Evolutionary conservation across 2,329 filamentous ascomycete genomes (phyloP), one percentile per base, ranked within the genome.

Genomic region (Colletotrichum sp.): DNA sequence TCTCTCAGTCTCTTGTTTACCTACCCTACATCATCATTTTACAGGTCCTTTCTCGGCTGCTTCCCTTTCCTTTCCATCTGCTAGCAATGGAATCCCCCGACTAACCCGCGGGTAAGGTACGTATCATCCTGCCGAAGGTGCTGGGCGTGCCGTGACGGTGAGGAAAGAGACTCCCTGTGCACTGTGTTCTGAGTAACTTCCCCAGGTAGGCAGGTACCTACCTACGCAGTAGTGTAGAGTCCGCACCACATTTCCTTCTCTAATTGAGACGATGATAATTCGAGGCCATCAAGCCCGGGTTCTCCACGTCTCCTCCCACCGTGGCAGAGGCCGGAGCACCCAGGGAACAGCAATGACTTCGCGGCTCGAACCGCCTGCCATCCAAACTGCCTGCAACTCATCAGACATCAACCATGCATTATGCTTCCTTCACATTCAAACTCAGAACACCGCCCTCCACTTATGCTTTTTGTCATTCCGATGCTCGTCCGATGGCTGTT

Each of bases 291-390:
- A 67, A 68, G 25, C 30, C 68, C 69, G 36, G 39, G 32, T 68
- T 72, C 60, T 75, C 68, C 39, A 72, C 68, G 67, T 28, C 52
- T 63, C 11, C 28, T 55, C 15, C 57, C 19, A 66, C 15, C 59
- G 59, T 44, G 28, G 32, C 59, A 52, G 59, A 13, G 15, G 8
- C 28, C 30, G 22, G 19, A 64, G n/a, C 32, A 39, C 22, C 61
- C 61, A 64, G 61, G 15, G 34, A 48, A n/a, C 25, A 30, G 52
- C 19, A 8, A 71, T 25, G 36, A 52, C 22, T 12, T 28, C 30
- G 55, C 73, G 73, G 73, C 69, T 72, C 72, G 73, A 39, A 64
- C 73, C 73, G 73, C n/a, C 73, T 72, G 52, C 48, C 69, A 66
- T 66, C 63, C 63, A 12, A 66, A 66, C 19, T 48, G 30, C 69